These are phyloP conservation scores for Xylaria venustula DNA, from an alignment of 495 filamentous ascomycete species.

Conservation along the genomic window DNA sequence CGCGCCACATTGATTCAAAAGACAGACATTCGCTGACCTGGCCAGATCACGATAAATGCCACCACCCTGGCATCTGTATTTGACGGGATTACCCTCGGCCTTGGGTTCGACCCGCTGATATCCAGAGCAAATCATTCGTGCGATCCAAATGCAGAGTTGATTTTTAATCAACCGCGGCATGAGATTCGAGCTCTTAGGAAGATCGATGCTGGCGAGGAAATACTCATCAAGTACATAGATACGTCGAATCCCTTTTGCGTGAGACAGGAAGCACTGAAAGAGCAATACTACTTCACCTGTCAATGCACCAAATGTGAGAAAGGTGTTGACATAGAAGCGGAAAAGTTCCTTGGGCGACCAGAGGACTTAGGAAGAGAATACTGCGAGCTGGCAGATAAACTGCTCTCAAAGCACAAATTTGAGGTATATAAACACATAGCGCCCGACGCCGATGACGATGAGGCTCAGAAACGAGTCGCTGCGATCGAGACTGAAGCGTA, in stretches of 20 bases:
- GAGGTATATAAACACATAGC: not conserved
- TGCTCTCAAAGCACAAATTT: not conserved
- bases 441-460: not conserved
- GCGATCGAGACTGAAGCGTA: conserved; percentile 10
- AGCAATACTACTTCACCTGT: conserved; percentile 13
- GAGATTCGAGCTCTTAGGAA: conserved; percentile 16
- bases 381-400: conserved; percentile 5
- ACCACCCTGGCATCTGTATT: not conserved
- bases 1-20: not conserved
- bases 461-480: conserved; percentile 3
- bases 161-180: conserved; percentile 14
- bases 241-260: conserved; percentile 11
- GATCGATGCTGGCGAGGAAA: conserved; percentile 20
- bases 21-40: not conserved
- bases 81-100: conserved; percentile 1
- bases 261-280: conserved; percentile 11
- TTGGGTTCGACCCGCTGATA: conserved; percentile 16
- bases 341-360: not conserved
- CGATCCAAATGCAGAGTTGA: conserved; percentile 15
- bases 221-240: conserved; percentile 18
- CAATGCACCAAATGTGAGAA: conserved; percentile 9
- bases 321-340: not conserved
- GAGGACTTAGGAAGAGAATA: not conserved
- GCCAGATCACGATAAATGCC: conserved; percentile 11
- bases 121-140: conserved; percentile 21